These are phyloP conservation scores for Aaosphaeria arxii DNA, from an alignment of 2,329 filamentous ascomycete genomes.

Conservation along the genomic window DNA sequence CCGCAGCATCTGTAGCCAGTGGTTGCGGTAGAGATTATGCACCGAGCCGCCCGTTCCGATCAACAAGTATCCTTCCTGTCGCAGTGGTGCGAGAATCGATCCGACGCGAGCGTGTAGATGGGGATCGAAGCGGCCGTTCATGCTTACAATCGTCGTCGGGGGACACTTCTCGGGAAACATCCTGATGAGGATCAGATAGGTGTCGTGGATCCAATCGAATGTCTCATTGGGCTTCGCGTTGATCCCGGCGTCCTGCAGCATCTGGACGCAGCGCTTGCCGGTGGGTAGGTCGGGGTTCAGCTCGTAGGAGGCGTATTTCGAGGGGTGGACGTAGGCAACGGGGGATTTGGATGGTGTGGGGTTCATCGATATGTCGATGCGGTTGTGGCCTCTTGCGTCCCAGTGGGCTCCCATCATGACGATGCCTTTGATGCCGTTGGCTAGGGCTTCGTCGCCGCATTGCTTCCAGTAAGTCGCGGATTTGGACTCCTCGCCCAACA, in stretches of 20 bases:
- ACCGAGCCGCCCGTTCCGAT: conserved; percentile 62
- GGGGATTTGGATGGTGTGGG: conserved; percentile 60
- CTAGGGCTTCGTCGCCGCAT: conserved; percentile 61
- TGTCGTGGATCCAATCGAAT: conserved; percentile 74
- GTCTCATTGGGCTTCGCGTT: conserved; percentile 50
- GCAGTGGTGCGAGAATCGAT: conserved; percentile 53
- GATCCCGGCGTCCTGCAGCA: conserved; percentile 54
- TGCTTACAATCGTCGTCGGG: conserved; percentile 59
- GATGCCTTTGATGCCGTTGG: conserved; percentile 58
- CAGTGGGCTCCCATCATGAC: conserved; percentile 71
- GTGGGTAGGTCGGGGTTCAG: conserved; percentile 59
- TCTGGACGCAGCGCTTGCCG: conserved; percentile 48
- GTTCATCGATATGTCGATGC: conserved; percentile 61
- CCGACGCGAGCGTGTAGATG: conserved; percentile 59
- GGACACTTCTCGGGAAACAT: conserved; percentile 67
- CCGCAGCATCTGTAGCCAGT: conserved; percentile 63
- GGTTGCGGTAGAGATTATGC: conserved; percentile 68
- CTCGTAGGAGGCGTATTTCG: conserved; percentile 62
- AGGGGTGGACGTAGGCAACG: conserved; percentile 64
- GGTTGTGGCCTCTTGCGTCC: conserved; percentile 53
- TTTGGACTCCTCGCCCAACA: conserved; percentile 62
- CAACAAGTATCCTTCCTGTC: conserved; percentile 56
- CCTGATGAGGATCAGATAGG: conserved; percentile 64
- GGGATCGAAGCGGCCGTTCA: conserved; percentile 56
- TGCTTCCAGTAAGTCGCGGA: conserved; percentile 66